Base-by-base conservation (phyloP, 345 rosid genomes). In the Chamaenerion angustifolium region DNA sequence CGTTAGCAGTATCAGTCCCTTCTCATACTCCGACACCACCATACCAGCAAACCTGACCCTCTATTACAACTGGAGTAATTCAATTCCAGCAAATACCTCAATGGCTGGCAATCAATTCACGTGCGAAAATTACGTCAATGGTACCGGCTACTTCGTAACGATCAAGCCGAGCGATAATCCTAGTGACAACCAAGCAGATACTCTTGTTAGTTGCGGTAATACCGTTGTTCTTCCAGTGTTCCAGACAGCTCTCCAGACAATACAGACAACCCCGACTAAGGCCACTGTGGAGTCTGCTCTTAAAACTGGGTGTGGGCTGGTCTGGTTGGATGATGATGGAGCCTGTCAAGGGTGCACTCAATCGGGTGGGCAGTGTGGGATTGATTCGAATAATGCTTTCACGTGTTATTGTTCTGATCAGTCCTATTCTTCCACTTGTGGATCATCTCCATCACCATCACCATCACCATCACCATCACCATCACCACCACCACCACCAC, bases 311-410 rank as follows among this genome's bases (percentile, higher is more conserved):
- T 57, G 49, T 40, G 61, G 54, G 37, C 25, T 49, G 42, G 46
- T 48, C 21, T 57, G 61, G 61, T n/a, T 23, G 11, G 35, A 21
- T n/a, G 54, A 42, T 12, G 12, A 42, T 16, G 40, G 41, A 17
- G 18, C 3, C 10, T 49, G 54, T 43, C 45, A 46, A 13, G 15
- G 16, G 4, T 57, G 61, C 45, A 12, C 23, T 21, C 15, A 14
- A 42, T 57, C 54, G 8, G 61, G 61, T 2, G 61, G 61, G 41
- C 42, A 23, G 25, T 57, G 61, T 40, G 61, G 61, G 42, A 50
- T 41, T 12, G 12, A 12, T 10, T 12, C 8, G n/a, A 9, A 40
- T 12, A 10, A 10, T 12, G 23, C 11, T 7, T 57, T 57, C 14
- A 40, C 42, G 16, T 57, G 61, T 13, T 42, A 57, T 16, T 57